A percentile compares a stretch with the other conserved stretches of the same genome.
Conservation (phyloP, 2,329 filamentous ascomycete species). For the Coleophoma eucalyptorum region DNA sequence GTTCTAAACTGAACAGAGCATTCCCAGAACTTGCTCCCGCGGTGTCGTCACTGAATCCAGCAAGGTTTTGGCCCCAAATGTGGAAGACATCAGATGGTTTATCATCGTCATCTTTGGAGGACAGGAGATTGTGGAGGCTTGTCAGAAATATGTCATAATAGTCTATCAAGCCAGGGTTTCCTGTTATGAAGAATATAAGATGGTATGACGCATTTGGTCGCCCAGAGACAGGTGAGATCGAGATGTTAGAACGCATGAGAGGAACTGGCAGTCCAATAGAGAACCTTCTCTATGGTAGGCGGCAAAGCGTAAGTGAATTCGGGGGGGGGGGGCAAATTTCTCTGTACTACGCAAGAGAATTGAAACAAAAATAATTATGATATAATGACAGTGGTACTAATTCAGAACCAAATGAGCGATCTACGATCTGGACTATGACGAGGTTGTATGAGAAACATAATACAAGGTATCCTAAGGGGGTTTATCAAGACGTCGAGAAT, state of each 20-base stretch:
- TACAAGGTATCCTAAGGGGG: too few species aligned
- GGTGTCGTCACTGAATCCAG: constrained; percentile 49
- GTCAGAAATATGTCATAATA: constrained; percentile 70
- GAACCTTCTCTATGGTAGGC: constrained; percentile 3
- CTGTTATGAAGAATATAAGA: constrained; percentile 70
- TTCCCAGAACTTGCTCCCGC: constrained; percentile 41
- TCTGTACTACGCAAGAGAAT: too few species aligned
- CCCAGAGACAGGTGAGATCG: not conserved
- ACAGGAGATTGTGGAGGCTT: constrained; percentile 49
- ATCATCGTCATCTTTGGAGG: constrained; percentile 20
- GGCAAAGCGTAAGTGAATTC: too few species aligned
- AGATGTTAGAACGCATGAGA: not conserved
- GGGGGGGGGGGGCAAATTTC: too few species aligned
- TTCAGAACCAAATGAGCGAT: too few species aligned
- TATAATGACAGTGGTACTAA: too few species aligned
- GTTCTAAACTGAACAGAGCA: constrained; percentile 41
- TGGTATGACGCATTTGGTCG: not conserved
- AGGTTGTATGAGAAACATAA: too few species aligned
- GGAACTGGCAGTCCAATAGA: not conserved
- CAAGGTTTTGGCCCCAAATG: constrained; percentile 53
- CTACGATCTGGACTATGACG: too few species aligned
- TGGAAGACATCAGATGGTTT: constrained; percentile 28
- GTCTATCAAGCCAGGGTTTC: constrained; percentile 71
- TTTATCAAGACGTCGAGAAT: too few species aligned
- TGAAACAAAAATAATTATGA: too few species aligned